phyloP scores from a whole-genome alignment of 2,329 filamentous ascomycete genomes.

The Fusarium odoratissimum region DNA sequence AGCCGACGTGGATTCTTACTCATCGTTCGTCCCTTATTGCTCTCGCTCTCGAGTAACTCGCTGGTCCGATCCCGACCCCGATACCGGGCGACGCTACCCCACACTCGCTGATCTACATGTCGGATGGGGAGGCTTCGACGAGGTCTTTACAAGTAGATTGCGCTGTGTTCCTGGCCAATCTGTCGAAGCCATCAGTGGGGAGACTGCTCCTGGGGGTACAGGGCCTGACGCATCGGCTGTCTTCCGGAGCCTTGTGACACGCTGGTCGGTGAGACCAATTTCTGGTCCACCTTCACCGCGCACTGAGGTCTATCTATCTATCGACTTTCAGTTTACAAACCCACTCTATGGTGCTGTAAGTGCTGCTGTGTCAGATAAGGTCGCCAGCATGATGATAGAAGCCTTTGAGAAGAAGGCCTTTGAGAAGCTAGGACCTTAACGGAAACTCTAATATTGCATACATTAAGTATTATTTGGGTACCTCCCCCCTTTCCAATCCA shows the following conservation, averaged over 20 bases:
- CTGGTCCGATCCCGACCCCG: constrained; percentile 69
- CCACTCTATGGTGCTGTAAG: constrained; percentile 89
- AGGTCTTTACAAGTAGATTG: constrained; percentile 84
- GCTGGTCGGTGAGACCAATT: constrained; percentile 72
- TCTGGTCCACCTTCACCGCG: constrained; percentile 39
- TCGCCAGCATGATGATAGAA: constrained; percentile 89
- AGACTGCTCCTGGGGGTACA: constrained; percentile 59
- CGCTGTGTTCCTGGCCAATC: constrained; percentile 78
- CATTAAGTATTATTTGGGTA: background rate
- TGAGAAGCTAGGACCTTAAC: constrained; percentile 50
- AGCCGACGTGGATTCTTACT: constrained; percentile 88
- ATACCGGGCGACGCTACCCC: constrained; percentile 69
- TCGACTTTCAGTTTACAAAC: constrained; percentile 88
- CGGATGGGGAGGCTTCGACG: constrained; percentile 85
- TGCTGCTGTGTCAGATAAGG: constrained; percentile 81
- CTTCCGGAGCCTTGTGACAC: constrained; percentile 76
- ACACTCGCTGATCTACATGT: constrained; percentile 82
- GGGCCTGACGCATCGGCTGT: constrained; percentile 58
- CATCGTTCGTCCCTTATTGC: constrained; percentile 92
- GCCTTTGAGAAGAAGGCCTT: constrained; percentile 88
- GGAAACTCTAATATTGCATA: constrained; percentile 23
- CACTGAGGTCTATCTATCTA: constrained; percentile 79
- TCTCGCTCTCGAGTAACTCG: constrained; percentile 79
- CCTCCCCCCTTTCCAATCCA: background rate
- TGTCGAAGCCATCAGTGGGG: constrained; percentile 82